Percentiles rank a stretch among this genome's conserved stretches.
These are phyloP conservation scores for Ogataea zsoltii DNA, from an alignment of 805 yeast genomes.

Conservation along the genomic window DNA sequence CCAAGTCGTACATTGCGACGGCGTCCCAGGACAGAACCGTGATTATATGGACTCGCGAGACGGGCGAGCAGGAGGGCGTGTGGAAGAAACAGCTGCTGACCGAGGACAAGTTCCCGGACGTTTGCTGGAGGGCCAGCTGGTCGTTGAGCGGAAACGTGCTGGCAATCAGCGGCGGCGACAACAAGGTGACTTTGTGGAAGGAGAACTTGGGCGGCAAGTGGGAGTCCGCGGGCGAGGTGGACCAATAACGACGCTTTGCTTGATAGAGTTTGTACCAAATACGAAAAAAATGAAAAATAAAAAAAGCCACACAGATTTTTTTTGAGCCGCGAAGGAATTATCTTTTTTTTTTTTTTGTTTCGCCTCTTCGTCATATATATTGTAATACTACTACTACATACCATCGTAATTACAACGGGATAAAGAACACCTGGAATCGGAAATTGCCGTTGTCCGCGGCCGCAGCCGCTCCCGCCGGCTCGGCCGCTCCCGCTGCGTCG, in stretches of 20 bases:
- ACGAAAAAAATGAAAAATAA: no score
- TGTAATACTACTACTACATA: no score
- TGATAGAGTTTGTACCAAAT: no score
- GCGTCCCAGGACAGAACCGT: slow-evolving; percentile 97
- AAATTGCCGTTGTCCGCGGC: slow-evolving; percentile 17
- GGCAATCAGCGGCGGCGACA: slow-evolving; percentile 96
- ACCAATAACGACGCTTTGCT: slow-evolving; percentile 48
- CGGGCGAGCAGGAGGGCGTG: slow-evolving; percentile 11
- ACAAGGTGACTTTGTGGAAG: slow-evolving; percentile 94
- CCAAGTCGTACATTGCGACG: slow-evolving; percentile 88
- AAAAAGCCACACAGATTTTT: no score
- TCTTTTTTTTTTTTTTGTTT: no score
- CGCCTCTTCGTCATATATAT: no score
- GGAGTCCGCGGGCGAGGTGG: slow-evolving; percentile 97
- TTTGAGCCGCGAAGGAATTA: no score
- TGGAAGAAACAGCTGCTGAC: slow-evolving; percentile 84
- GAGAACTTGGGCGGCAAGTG: slow-evolving; percentile 90
- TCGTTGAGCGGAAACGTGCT: slow-evolving; percentile 92
- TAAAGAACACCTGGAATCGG: slow-evolving; percentile 29
- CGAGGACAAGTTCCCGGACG: slow-evolving; percentile 88
- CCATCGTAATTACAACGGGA: slow-evolving; percentile 24
- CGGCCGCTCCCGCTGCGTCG: slow-evolving; percentile 6
- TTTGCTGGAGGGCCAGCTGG: slow-evolving; percentile 98
- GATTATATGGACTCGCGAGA: slow-evolving; percentile 85
- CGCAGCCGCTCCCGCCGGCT: slow-evolving; percentile 5